Evolutionary conservation across 140 eudicot genomes (phyloP).

Genomic region (Flaveria floridana): DNA sequence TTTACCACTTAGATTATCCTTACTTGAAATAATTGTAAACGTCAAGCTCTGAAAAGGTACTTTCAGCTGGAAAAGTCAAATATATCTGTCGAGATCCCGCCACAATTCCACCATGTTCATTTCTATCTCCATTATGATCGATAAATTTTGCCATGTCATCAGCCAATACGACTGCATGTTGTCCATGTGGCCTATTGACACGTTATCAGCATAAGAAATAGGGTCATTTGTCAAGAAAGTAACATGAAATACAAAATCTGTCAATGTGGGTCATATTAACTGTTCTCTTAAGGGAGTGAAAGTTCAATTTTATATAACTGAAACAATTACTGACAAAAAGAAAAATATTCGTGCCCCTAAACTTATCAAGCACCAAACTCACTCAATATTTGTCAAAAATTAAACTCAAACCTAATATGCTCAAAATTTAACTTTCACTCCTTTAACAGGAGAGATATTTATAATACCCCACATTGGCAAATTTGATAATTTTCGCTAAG

Average conservation of each 20-base stretch:
- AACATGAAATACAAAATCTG: not conserved
- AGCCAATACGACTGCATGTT: constrained; percentile 69
- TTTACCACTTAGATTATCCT: not conserved
- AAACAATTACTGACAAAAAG: not conserved
- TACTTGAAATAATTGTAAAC: constrained; percentile 77
- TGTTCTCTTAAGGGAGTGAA: not conserved
- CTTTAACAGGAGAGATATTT: not conserved
- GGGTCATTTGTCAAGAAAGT: not conserved
- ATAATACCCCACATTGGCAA: not conserved
- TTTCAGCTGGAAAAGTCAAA: constrained; percentile 86
- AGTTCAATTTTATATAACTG: not conserved
- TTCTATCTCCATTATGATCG: constrained; percentile 61
- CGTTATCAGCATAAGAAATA: constrained; percentile 10
- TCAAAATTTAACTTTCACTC: not conserved
- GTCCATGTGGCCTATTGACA: constrained; percentile 81
- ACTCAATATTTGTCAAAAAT: not conserved
- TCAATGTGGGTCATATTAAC: not conserved
- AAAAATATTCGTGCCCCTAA: not conserved
- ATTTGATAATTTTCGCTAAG: not conserved
- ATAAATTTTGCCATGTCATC: constrained; percentile 71
- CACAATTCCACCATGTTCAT: constrained; percentile 73
- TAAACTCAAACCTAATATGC: not conserved
- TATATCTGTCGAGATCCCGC: constrained; percentile 79
- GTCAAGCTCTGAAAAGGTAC: constrained; percentile 83
- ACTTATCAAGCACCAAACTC: not conserved